Evolutionary conservation across 768 basidiomycete genomes (phyloP), one percentile per base, ranked within the genome.

Genomic region (Agaricus subrufescens): DNA sequence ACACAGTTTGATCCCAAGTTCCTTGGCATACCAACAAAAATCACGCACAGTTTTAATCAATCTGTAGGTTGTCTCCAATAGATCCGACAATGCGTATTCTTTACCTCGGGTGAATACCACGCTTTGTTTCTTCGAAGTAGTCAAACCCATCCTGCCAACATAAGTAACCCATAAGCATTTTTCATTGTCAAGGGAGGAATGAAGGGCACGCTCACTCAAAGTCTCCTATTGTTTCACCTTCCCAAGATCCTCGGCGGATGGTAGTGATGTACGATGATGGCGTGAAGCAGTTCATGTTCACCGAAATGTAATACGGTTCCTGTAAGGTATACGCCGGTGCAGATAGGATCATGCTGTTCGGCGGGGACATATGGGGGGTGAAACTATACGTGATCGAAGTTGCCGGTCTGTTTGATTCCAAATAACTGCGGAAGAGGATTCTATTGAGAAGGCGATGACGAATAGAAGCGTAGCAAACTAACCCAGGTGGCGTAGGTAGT

Each of bases 221-320:
- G 43, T 79, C 75, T 10, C 76, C 79, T 10, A 81, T 69, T 0
- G 74, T 42, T 29, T 78, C 75, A 0, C 78, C 77, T 15, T 74
- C 67, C 63, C 69, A 71, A 3, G 71, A 66, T n/a, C 67, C 68
- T 47, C 72, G 69, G 26, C 70, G 65, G 50, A 82, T 62, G 3
- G 73, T 71, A 0, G 80, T 80, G 27, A 79, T 76, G 61, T 72
- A 73, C 7, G 76, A 78, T 2, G 76, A 71, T 1, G 79, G 79
- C 4, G 75, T 77, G 59, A 80, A 80, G 60, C 77, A 77, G 61
- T 80, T 79, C 68, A 77, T 65, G 52, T 67, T 73, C 25, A 80
- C 77, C 12, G 74, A 71, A 25, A 81, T 75, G 52, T 73, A 74
- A 46, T 78, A 79, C 14, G 73, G 67, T 3, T 69, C 68, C 27